Conservation (phyloP, 2,329 filamentous ascomycete species). For the Fusarium brevicatenulatum region DNA sequence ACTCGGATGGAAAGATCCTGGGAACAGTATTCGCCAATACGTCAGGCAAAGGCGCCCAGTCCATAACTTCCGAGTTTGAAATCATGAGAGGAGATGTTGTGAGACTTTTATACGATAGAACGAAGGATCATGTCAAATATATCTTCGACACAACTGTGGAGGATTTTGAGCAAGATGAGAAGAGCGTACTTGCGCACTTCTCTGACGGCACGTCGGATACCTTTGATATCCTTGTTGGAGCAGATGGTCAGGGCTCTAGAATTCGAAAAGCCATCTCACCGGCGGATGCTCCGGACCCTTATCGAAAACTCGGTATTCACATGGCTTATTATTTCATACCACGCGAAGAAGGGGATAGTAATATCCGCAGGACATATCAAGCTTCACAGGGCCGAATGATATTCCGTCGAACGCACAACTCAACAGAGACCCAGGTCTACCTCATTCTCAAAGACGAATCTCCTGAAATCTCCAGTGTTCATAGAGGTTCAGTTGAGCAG, state of each 20-base stretch:
- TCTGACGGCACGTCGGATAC: constrained; percentile 15
- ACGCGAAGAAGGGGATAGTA: constrained; percentile 13
- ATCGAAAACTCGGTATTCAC: constrained; percentile 36
- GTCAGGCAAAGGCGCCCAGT: constrained; percentile 41
- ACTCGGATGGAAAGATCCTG: neutral
- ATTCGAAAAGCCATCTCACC: constrained; percentile 22
- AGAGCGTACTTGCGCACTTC: constrained; percentile 13
- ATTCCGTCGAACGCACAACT: constrained; percentile 29
- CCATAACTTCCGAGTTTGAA: constrained; percentile 61
- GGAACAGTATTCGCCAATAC: constrained; percentile 26
- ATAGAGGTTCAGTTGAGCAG: constrained; percentile 10
- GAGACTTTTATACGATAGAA: constrained; percentile 51
- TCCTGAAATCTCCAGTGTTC: constrained; percentile 7
- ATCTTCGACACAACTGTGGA: constrained; percentile 19
- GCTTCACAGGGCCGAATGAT: constrained; percentile 22
- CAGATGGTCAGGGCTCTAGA: constrained; percentile 26
- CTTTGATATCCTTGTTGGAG: constrained; percentile 25
- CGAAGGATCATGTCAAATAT: constrained; percentile 6
- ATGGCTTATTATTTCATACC: constrained; percentile 33
- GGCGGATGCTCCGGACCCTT: neutral
- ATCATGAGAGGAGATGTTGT: constrained; percentile 65
- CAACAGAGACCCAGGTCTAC: constrained; percentile 30
- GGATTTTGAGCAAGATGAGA: constrained; percentile 27
- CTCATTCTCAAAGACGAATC: constrained; percentile 20
- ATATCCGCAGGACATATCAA: constrained; percentile 22